Evolutionary conservation across 2,329 filamentous ascomycete genomes (phyloP).

Genomic region (Fusarium zealandicum): DNA sequence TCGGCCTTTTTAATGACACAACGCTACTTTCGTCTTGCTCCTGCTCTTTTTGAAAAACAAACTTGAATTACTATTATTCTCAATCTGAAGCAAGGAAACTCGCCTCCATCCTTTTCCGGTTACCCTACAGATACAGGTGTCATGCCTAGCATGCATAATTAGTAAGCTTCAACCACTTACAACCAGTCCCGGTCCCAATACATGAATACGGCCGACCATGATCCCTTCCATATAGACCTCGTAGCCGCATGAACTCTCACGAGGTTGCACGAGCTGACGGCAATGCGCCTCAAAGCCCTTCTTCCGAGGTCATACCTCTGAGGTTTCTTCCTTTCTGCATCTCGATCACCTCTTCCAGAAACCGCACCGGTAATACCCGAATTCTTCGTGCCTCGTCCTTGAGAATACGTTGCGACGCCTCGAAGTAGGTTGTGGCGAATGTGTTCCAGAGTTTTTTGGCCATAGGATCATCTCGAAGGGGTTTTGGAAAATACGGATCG

Average conservation of each 20-base stretch:
- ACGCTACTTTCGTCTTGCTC: no score
- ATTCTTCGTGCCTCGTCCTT: background rate
- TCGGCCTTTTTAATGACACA: no score
- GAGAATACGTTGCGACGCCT: background rate
- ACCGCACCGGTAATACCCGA: background rate
- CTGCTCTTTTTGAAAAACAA: no score
- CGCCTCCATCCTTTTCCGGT: no score
- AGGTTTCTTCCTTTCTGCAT: background rate
- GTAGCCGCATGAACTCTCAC: conserved; percentile 4
- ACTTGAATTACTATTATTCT: no score
- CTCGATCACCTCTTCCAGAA: background rate
- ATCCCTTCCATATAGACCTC: background rate
- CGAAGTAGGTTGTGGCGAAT: background rate
- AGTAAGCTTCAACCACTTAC: no score
- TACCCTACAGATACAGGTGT: no score
- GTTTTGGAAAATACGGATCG: conserved; percentile 37
- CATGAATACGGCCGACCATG: no score
- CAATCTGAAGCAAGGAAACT: no score
- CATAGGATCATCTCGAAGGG: background rate
- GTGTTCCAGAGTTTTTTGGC: background rate
- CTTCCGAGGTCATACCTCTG: no score
- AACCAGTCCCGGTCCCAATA: no score
- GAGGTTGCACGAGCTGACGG: background rate
- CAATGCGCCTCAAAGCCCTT: conserved; percentile 2
- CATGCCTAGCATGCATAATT: no score